Evolutionary conservation across 139 green algal genomes (phyloP).

Genomic region (Tetradesmus lagerheimii): DNA sequence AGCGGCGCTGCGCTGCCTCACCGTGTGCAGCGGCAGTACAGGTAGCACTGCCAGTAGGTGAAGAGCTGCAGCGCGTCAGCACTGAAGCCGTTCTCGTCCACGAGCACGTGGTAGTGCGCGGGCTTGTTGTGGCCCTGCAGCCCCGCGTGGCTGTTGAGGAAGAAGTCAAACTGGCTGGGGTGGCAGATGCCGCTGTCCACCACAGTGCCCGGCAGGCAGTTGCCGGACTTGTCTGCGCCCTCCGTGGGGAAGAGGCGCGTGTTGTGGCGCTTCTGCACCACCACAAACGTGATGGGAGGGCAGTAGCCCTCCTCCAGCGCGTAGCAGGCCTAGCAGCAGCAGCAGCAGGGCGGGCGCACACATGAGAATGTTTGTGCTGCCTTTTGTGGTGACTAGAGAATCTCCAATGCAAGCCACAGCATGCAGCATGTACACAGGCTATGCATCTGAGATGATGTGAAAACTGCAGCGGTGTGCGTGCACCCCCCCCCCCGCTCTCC

Average conservation of each 20-base stretch:
- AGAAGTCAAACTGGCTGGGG: conserved; percentile 88
- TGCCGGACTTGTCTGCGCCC: conserved; percentile 52
- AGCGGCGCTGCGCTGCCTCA: not conserved
- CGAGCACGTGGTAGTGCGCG: conserved; percentile 85
- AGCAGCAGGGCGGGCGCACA: not conserved
- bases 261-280: conserved; percentile 91
- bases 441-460: no score
- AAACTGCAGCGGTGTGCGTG: no score
- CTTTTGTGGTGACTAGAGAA: no score
- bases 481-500: no score
- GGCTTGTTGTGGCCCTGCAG: conserved; percentile 88
- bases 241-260: conserved; percentile 62
- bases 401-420: no score
- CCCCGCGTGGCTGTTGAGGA: conserved; percentile 87
- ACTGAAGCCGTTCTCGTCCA: conserved; percentile 89
- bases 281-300: conserved; percentile 88
- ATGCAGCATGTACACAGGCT: no score
- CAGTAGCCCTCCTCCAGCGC: conserved; percentile 65
- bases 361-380: no score
- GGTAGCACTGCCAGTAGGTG: conserved; percentile 92
- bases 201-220: conserved; percentile 77
- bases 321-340: conserved; percentile 53
- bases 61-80: conserved; percentile 85
- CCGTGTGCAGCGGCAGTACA: conserved; percentile 86
- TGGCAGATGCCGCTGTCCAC: conserved; percentile 79